Evolutionary conservation across 257 asterid genomes (phyloP).

Genomic region (Galeopsis tetrahit): DNA sequence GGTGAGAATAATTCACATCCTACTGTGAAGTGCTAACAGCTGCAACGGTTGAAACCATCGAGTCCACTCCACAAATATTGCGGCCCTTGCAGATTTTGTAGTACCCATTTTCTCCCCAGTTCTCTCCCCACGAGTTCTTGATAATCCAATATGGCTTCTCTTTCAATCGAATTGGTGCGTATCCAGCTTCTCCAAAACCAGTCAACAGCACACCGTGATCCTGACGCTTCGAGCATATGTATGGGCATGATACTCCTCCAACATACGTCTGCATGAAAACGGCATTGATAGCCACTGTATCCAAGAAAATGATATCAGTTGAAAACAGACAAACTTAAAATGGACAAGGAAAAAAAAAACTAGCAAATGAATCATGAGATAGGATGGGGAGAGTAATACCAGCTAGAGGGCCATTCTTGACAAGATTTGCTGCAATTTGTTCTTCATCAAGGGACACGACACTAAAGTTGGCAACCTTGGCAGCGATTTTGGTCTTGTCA

Average conservation of each 20-base stretch:
- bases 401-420: conserved; percentile 88
- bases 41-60: conserved; percentile 89
- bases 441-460: conserved; percentile 79
- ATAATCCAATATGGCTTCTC: conserved; percentile 87
- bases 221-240: conserved; percentile 63
- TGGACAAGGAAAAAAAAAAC: not conserved
- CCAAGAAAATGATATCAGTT: conserved; percentile 9
- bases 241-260: conserved; percentile 88
- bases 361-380: not conserved
- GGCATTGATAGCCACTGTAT: conserved; percentile 88
- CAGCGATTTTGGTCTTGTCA: conserved; percentile 74
- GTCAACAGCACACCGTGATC: conserved; percentile 86
- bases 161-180: conserved; percentile 66
- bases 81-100: conserved; percentile 75
- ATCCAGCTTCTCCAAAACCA: conserved; percentile 74
- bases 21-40: conserved; percentile 51
- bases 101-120: conserved; percentile 83
- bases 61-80: conserved; percentile 83
- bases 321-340: not conserved
- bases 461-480: conserved; percentile 88
- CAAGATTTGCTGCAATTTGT: conserved; percentile 92
- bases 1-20: conserved; percentile 23
- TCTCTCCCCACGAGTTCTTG: conserved; percentile 88
- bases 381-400: conserved; percentile 48
- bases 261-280: conserved; percentile 87